Base-by-base conservation (phyloP, 179 eudicot genomes). In the Gypsophila paniculata region DNA sequence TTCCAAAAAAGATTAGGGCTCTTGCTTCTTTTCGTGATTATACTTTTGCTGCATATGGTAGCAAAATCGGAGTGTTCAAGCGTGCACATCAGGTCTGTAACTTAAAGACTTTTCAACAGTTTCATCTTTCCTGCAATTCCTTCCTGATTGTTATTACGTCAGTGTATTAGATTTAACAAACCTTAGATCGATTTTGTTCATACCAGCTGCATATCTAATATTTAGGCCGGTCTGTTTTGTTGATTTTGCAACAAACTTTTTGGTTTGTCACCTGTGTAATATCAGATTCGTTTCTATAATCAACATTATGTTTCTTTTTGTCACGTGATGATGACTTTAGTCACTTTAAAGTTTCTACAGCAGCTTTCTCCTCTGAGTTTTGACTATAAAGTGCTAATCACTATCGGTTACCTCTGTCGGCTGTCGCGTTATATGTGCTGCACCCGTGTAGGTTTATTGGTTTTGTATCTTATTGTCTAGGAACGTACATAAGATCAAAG, bases 41-140 rank as follows among this genome's bases (percentile, higher is more conserved):
- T 76, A 94, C 99, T 26, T 94, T 94, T 86, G 99, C 97, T 34
- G 99, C 99, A 25, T 91, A 87, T 80, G 99, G 99, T 59, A 84
- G 72, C 53, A 55, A 81, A 52, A 90, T 94, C 75, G 97, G 84
- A 19, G 99, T 94, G 39, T 91, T 91, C 78, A 91, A 87, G 80
- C 99, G 99, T 72, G 91, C 91, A 68, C 94, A 90, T 79, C 95
- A 86, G 99, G 99, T 94, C 82, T 66, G 78, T 78, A 6, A 53
- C 15, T 72, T 55, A 34, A 17, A 48, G 76, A 57, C 25, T 58
- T 58, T 32, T 39, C 13, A 32, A 10, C 46, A 13, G 23, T 48
- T 60, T 59, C 49, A 15, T 51, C 3, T 22, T 48, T 54, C 21
- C 10, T 34, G 17, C 51, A 1, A 10, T 11, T 34, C 8, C 11